Conservation (phyloP, 225 moss, liverwort and hornwort species). For the Asterella californica region DNA sequence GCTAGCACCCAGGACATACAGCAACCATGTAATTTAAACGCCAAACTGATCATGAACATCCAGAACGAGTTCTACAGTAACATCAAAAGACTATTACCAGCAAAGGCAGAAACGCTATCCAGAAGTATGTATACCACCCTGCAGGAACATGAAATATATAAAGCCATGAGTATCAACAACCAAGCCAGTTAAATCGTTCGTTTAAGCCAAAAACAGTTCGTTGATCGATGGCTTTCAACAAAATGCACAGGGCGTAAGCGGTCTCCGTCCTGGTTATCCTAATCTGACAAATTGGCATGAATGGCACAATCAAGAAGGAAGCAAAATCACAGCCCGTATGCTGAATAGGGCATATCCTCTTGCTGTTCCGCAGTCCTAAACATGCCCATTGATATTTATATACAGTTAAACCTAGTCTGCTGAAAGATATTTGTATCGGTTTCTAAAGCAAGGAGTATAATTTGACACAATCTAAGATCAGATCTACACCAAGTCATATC, state of each 20-base stretch:
- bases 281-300: too few species aligned
- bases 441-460: neutral
- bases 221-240: too few species aligned
- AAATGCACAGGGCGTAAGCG: too few species aligned
- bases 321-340: too few species aligned
- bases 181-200: neutral
- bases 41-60: neutral
- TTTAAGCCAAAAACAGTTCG: too few species aligned
- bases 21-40: neutral
- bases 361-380: too few species aligned
- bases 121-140: constrained; percentile 66
- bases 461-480: neutral
- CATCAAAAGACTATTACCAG: constrained; percentile 27
- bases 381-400: too few species aligned
- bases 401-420: too few species aligned
- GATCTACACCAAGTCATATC: neutral
- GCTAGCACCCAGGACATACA: neutral
- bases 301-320: too few species aligned
- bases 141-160: constrained; percentile 11
- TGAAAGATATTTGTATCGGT: too few species aligned
- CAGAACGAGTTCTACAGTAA: neutral
- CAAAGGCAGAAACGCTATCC: constrained; percentile 55
- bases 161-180: neutral
- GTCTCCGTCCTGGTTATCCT: too few species aligned
- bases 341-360: neutral